Base-by-base conservation (phyloP, 345 rosid genomes). In the Erysimum cheiranthoides region DNA sequence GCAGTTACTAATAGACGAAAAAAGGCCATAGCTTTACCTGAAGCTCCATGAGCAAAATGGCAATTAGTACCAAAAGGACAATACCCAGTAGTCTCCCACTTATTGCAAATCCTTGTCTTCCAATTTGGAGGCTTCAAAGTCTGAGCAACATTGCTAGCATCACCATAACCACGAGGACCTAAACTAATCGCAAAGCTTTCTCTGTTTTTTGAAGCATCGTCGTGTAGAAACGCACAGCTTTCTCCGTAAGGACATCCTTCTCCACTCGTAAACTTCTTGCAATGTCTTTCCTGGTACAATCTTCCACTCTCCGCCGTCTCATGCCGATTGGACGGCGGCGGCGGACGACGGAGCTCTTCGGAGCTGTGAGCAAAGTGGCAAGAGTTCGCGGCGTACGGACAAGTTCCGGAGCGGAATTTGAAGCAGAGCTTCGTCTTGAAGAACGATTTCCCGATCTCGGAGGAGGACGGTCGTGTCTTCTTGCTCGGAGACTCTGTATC, bases 201-300 rank as follows among this genome's bases (percentile, higher is more conserved):
- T 76, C 95, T 75, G 78, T 90, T 88, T 86, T 84, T 90, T 1
- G 90, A 87, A 76, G 84, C 89, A 78, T 90, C 95, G 14, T 93
- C 97, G 16, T 88, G 96, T 75, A 88, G 67, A 73, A 93, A 89
- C 6, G 90, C 86, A 74, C 97, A 93, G 49, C 61, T 88, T 18
- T 93, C 97, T 31, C 98, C 97, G 73, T 93, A 88, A 1, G 98
- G 92, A 52, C 96, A 93, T 56, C 93, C 97, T 79, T 93, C 96
- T 70, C 85, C 90, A 1, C 92, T 54, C 12, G 18, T 1, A 34
- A 64, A 74, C 78, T 66, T 74, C 35, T 38, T 74, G 63, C 78
- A 74, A 36, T 57, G 73, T 18, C 51, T 74, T 61, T 93, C 93
- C 78, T 93, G 89, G 73, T 69, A 88, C 4, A 88, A 86, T 73